Conservation (phyloP, 176 grass and related monocot species). For the Musa troglodytarum region DNA sequence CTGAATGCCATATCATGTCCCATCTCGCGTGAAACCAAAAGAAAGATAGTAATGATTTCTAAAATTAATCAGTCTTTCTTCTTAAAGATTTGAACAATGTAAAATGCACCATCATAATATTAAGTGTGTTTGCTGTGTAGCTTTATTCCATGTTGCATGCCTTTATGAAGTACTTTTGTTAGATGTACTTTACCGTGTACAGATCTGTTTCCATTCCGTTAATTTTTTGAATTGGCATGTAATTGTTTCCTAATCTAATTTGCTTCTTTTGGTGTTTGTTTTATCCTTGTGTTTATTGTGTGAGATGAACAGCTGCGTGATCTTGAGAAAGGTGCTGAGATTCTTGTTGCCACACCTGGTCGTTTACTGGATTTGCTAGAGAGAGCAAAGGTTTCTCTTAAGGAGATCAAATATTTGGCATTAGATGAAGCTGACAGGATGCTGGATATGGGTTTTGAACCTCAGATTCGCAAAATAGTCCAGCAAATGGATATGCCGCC, state of each 20-base stretch:
- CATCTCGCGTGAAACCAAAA: too few relatives aligned
- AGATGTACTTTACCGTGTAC: too few relatives aligned
- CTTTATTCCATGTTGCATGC: too few relatives aligned
- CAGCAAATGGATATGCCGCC: conserved; percentile 62
- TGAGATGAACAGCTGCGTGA: conserved; percentile 37
- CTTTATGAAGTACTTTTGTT: too few relatives aligned
- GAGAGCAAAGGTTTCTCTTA: conserved; percentile 59
- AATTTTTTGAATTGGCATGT: neutral
- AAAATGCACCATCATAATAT: too few relatives aligned
- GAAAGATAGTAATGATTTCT: too few relatives aligned
- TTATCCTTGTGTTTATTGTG: conserved; percentile 15
- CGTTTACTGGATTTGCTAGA: conserved; percentile 64
- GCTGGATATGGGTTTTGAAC: conserved; percentile 97
- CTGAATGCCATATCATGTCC: too few relatives aligned
- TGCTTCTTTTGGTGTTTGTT: neutral
- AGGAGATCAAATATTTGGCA: conserved; percentile 57
- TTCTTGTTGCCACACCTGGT: conserved; percentile 85
- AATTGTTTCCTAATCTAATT: neutral
- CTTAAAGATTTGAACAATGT: too few relatives aligned
- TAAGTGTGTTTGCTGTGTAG: too few relatives aligned
- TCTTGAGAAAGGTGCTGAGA: conserved; percentile 49
- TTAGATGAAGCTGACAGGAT: conserved; percentile 91
- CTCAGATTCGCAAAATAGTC: conserved; percentile 72
- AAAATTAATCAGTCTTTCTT: too few relatives aligned
- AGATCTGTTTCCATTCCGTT: too few relatives aligned